These are phyloP conservation scores for Daldinia concentrica DNA, from an alignment of 495 filamentous ascomycete species.

Conservation along the genomic window DNA sequence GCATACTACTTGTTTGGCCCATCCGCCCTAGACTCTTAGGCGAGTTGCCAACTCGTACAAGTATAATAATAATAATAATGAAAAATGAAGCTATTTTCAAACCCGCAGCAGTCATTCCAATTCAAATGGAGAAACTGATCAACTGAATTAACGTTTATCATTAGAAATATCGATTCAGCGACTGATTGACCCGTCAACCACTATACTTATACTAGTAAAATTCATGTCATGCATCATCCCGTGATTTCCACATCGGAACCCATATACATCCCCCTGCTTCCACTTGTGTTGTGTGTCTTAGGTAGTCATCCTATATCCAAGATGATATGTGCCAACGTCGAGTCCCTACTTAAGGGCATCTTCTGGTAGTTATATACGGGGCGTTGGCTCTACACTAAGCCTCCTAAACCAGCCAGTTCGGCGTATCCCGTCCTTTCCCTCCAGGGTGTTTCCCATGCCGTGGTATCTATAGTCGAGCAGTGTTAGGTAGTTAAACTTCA, in stretches of 20 bases:
- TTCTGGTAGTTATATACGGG: not conserved
- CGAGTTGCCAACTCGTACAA: too few relatives aligned
- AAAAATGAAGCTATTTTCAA: not conserved
- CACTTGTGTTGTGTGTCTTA: not conserved
- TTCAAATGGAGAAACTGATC: not conserved
- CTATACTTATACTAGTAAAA: constrained; percentile 5
- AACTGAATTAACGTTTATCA: constrained; percentile 23
- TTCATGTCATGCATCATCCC: not conserved
- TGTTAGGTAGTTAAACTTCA: not conserved
- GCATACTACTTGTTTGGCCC: not conserved
- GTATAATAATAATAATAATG: not conserved
- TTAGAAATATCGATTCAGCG: constrained; percentile 23
- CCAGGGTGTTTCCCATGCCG: not conserved
- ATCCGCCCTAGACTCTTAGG: too few relatives aligned
- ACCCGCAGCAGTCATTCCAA: not conserved
- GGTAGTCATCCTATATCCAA: not conserved
- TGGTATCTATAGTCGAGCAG: not conserved
- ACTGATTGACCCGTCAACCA: constrained; percentile 27
- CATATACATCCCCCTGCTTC: not conserved
- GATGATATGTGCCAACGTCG: not conserved
- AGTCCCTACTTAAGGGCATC: not conserved
- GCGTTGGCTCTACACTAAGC: not conserved
- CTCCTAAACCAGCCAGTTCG: not conserved
- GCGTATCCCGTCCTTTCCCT: not conserved
- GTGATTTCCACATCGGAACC: not conserved